A percentile compares a stretch with the other conserved stretches of the same genome.
These are phyloP conservation scores for Lotus japonicus DNA, from an alignment of 306 rosid genomes.

Conservation along the genomic window DNA sequence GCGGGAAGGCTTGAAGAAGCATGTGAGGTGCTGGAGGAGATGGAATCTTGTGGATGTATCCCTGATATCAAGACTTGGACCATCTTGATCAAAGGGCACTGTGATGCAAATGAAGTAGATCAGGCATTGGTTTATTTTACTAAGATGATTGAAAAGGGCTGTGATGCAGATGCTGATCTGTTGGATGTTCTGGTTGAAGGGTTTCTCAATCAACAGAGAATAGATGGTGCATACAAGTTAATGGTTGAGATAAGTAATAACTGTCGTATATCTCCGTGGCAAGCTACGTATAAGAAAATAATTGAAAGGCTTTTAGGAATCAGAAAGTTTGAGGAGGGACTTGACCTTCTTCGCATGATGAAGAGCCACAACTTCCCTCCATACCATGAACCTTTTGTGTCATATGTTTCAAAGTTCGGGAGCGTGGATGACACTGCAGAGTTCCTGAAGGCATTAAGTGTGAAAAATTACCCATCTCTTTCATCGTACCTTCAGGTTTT, in stretches of 20 bases:
- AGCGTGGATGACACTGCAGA: slow-evolving; percentile 65
- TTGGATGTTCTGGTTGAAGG: slow-evolving; percentile 59
- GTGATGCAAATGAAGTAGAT: slow-evolving; percentile 53
- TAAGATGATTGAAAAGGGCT: slow-evolving; percentile 53
- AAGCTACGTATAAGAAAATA: slow-evolving; percentile 62
- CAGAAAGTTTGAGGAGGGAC: slow-evolving; percentile 66
- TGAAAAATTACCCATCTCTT: slow-evolving; percentile 47
- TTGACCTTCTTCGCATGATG: slow-evolving; percentile 59
- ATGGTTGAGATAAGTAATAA: slow-evolving; percentile 41
- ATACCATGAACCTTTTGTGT: slow-evolving; percentile 51
- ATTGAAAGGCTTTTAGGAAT: slow-evolving; percentile 44
- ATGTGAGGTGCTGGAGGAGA: slow-evolving; percentile 48
- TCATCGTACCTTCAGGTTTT: slow-evolving; percentile 51
- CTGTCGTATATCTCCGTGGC: slow-evolving; percentile 54
- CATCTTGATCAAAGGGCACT: slow-evolving; percentile 77
- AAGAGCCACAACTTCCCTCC: slow-evolving; percentile 61
- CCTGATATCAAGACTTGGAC: slow-evolving; percentile 88
- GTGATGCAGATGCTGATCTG: slow-evolving; percentile 57
- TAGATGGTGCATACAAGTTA: slow-evolving; percentile 58
- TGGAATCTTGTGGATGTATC: slow-evolving; percentile 51
- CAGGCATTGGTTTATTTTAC: slow-evolving; percentile 50
- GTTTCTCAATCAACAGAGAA: slow-evolving; percentile 42
- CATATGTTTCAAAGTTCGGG: slow-evolving; percentile 58
- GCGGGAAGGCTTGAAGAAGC: slow-evolving; percentile 58
- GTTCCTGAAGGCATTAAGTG: slow-evolving; percentile 48